These are phyloP conservation scores for Leccinum broughii DNA, from an alignment of 768 basidiomycete genomes.

Conservation along the genomic window DNA sequence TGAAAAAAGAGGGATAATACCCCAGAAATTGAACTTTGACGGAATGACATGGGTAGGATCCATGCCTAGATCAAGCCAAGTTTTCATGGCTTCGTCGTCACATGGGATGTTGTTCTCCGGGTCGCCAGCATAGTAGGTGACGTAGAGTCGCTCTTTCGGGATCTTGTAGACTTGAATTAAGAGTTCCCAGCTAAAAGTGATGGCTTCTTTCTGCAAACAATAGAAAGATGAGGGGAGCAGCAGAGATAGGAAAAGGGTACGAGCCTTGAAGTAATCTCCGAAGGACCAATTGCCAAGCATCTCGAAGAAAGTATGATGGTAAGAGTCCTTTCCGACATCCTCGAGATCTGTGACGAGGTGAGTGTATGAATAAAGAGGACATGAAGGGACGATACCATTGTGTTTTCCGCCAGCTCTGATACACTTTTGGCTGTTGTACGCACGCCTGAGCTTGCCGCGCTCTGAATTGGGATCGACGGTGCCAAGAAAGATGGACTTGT, in stretches of 20 bases:
- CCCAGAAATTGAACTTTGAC: slow-evolving; percentile 99
- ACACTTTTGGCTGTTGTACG: slow-evolving; percentile 97
- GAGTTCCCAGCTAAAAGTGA: slow-evolving; percentile 91
- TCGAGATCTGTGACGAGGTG: slow-evolving; percentile 71
- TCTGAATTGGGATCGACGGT: slow-evolving; percentile 95
- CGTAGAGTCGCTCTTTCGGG: slow-evolving; percentile 88
- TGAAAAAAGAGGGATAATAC: slow-evolving; percentile 43
- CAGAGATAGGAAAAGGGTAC: slow-evolving; percentile 8
- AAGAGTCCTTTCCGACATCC: slow-evolving; percentile 98
- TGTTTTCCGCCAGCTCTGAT: slow-evolving; percentile 99
- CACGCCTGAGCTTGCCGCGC: slow-evolving; percentile 86
- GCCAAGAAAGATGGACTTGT: slow-evolving; percentile 97
- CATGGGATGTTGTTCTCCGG: slow-evolving; percentile 79
- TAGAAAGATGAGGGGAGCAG: slow-evolving; percentile 7
- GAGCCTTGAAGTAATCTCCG: slow-evolving; percentile 98
- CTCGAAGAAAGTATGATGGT: slow-evolving; percentile 98
- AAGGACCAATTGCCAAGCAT: slow-evolving; percentile 99
- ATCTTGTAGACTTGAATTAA: slow-evolving; percentile 87
- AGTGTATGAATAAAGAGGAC: background rate
- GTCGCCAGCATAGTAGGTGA: slow-evolving; percentile 98
- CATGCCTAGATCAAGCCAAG: slow-evolving; percentile 89
- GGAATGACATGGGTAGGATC: slow-evolving; percentile 88
- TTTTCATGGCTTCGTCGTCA: slow-evolving; percentile 84
- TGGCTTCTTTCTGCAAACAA: slow-evolving; percentile 78
- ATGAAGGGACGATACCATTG: slow-evolving; percentile 61